phyloP scores from a whole-genome alignment of 169 alveolate genomes.

The Theileria sp. region DNA sequence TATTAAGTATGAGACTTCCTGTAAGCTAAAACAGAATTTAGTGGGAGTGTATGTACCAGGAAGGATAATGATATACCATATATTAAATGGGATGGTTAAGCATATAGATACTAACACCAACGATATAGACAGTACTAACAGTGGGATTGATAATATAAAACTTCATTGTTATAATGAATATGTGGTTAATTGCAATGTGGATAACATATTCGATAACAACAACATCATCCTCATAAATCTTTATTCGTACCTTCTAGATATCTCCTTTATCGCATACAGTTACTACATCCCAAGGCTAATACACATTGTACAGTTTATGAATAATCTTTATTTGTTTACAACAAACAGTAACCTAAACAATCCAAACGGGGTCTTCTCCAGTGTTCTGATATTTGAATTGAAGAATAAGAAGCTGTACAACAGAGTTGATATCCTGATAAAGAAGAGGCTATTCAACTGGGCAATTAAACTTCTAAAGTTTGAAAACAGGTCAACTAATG shows the following conservation, averaged over 20 bases:
- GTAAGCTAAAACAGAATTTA: conserved; percentile 1
- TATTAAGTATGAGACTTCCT: neutral
- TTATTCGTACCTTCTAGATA: conserved; percentile 17
- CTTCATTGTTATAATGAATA: conserved; percentile 4
- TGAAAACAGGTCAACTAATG: conserved; percentile 51
- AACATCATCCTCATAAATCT: conserved; percentile 17
- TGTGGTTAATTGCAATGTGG: conserved; percentile 7
- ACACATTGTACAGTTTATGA: conserved; percentile 10
- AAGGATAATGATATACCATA: conserved; percentile 1
- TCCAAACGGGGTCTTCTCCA: neutral
- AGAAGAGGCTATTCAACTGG: conserved; percentile 56
- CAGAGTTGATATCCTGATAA: conserved; percentile 48
- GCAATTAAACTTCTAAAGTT: conserved; percentile 35
- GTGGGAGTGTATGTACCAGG: neutral
- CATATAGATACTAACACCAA: neutral
- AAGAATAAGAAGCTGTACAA: conserved; percentile 56
- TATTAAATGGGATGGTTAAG: conserved; percentile 1
- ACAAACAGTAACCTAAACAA: conserved; percentile 1
- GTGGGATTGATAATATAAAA: neutral
- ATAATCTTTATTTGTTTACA: conserved; percentile 14
- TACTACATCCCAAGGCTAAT: conserved; percentile 15
- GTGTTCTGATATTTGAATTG: conserved; percentile 48
- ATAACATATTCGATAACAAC: conserved; percentile 19
- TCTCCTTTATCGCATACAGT: conserved; percentile 9
- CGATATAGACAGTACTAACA: neutral